Percentiles rank a stretch among this genome's conserved stretches.
These are phyloP conservation scores for Naganishia randhawae DNA, from an alignment of 768 basidiomycete species.

Conservation along the genomic window DNA sequence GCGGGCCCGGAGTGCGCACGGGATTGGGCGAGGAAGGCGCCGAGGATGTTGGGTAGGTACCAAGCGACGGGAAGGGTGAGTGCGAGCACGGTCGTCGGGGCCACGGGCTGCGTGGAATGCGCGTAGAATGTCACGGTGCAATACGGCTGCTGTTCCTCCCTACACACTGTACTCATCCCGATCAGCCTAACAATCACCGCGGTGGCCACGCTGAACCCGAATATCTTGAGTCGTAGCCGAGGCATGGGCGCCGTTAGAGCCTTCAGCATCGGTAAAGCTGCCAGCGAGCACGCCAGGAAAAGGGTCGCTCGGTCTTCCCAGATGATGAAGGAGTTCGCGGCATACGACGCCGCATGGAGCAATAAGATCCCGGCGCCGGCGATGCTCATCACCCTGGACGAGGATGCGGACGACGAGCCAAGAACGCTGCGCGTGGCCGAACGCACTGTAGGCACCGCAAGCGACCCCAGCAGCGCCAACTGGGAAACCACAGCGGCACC, in stretches of 20 bases:
- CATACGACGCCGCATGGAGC: slow-evolving; percentile 71
- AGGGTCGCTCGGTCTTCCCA: slow-evolving; percentile 87
- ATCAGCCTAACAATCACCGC: slow-evolving; percentile 70
- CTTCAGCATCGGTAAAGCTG: slow-evolving; percentile 62
- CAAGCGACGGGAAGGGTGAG: slow-evolving; percentile 61
- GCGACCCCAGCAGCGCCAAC: slow-evolving; percentile 31
- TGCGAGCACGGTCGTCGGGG: slow-evolving; percentile 61
- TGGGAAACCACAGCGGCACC: slow-evolving; percentile 39
- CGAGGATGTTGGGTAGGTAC: slow-evolving; percentile 60
- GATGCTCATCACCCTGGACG: slow-evolving; percentile 29
- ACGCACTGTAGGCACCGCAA: slow-evolving; percentile 16
- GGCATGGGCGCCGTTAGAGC: slow-evolving; percentile 66
- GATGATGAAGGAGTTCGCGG: slow-evolving; percentile 93
- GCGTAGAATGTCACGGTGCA: slow-evolving; percentile 87
- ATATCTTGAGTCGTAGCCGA: slow-evolving; percentile 69
- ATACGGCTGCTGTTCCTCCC: slow-evolving; percentile 89
- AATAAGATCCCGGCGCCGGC: slow-evolving; percentile 46
- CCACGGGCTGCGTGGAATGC: slow-evolving; percentile 64
- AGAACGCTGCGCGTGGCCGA: not conserved
- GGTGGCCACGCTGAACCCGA: slow-evolving; percentile 67
- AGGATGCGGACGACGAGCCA: slow-evolving; percentile 22
- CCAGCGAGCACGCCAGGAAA: slow-evolving; percentile 61
- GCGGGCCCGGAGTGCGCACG: slow-evolving; percentile 72
- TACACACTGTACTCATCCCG: slow-evolving; percentile 76
- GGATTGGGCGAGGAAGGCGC: slow-evolving; percentile 62